Conservation (phyloP, 2,329 filamentous ascomycete genomes). For the Hypoxylon sp. region DNA sequence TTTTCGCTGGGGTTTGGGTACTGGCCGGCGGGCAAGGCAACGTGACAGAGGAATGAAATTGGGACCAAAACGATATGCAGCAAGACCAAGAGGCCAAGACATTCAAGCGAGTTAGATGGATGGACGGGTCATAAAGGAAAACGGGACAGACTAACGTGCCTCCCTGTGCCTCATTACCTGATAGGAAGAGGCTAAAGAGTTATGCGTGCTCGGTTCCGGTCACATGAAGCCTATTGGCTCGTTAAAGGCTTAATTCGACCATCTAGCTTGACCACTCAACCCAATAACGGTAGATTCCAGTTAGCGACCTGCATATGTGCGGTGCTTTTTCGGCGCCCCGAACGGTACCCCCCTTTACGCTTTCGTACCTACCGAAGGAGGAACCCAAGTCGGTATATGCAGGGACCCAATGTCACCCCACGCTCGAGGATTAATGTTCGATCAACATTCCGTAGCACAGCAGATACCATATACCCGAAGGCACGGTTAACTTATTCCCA, state of each 20-base stretch:
- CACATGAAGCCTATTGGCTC: neutral
- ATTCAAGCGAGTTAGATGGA: conserved; percentile 4
- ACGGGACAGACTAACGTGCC: neutral
- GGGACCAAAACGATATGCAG: conserved; percentile 1
- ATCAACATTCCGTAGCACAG: neutral
- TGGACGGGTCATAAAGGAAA: conserved; percentile 7
- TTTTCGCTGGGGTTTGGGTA: neutral
- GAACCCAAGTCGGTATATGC: neutral
- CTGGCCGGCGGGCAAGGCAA: neutral
- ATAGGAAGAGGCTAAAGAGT: neutral
- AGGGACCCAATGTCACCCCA: neutral
- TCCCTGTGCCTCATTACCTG: neutral
- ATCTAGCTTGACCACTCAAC: neutral
- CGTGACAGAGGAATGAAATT: conserved; percentile 4
- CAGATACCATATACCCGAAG: neutral
- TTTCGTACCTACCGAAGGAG: neutral
- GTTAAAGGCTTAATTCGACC: neutral
- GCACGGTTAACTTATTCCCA: neutral
- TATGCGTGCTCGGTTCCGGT: conserved; percentile 1
- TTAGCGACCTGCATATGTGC: conserved; percentile 12
- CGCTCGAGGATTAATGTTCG: neutral
- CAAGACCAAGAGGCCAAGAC: conserved; percentile 14
- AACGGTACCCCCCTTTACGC: neutral
- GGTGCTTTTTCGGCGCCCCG: neutral
- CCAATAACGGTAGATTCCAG: conserved; percentile 2